Evolutionary conservation across 1,284 basidiomycete genomes (phyloP), one percentile per base, ranked within the genome.

Genomic region (Neonothopanus nambi): DNA sequence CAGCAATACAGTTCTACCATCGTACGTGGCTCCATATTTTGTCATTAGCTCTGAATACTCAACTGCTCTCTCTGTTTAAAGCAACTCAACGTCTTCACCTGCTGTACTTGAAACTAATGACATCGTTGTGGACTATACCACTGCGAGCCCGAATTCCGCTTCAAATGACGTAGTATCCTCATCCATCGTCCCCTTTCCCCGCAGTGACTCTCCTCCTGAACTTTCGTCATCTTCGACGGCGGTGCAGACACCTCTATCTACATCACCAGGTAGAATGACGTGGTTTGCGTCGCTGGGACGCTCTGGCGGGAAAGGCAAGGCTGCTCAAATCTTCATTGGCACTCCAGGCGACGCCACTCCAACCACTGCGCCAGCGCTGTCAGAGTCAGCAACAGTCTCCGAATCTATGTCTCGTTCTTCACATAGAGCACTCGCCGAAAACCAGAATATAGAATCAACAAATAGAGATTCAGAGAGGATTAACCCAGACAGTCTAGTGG

Each of bases 241-340:
- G 38, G 23, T 49, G 12, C 24, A 50, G 15, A 13, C 38, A 33
- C 30, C 20, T 15, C 8, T 20, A 20, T 42, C 48, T 15, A 41
- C 48, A 11, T 50, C 48, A 2, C 48, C 48, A 11, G 39, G 28
- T 40, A 8, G 28, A 18, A 26, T 11, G 18, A 28, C 55, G 7
- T 54, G 56, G 56, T 51, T 57, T 35, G 40, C 33, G n/a, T 57
- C 56, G 12, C 42, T 54, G 15, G 52, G 56, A 12, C 33, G 56
- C 12, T 48, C 52, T 18, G 51, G 51, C 35, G 52, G 52, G n/a
- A 54, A 51, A 37, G 52, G 49, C 33, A 55, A 51, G 48, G 53
- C 51, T 35, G 39, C 15, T n/a, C 20, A 24, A 38, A 39, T 23
- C 12, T 24, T 24, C 15, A 17, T 2, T 24, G n/a, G 6, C 2